Evolutionary conservation across 1,284 basidiomycete genomes (phyloP), one percentile per base, ranked within the genome.

Genomic region (Ganoderma sinense): DNA sequence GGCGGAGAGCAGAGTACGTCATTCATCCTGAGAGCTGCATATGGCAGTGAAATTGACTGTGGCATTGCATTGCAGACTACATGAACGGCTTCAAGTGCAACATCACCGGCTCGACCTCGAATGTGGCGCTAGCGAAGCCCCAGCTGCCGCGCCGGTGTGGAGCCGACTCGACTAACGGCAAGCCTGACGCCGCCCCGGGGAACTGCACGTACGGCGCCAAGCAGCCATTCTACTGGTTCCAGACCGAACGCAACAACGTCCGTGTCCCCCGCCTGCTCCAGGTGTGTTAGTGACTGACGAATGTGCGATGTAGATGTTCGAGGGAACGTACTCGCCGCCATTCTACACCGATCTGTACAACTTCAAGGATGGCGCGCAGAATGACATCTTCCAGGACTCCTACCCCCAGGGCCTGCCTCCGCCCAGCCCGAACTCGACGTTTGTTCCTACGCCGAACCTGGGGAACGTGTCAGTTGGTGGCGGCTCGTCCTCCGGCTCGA

Each of bases 51-150:
- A 51, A 41, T 6, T 39, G 40, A 61, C 26, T 20, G 2, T 8
- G 58, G 13, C 8, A 14, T 39, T 61, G 59, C 11, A 20, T 58
- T 61, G 7, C 39, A 89, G 88, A 87, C 75, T 94, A 91, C 82
- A 92, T 94, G 89, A 91, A 86, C 59, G 89, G 89, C 29, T 94
- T 94, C 85, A 87, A 88, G 72, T 94, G 93, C 83, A 86, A 87
- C 56, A 81, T 94, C 56, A 88, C 88, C 0, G 85, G 85, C 61
- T 82, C 89, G 0, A 85, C 82, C 2, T 88, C 88, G n/a, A 83
- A 75, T 8, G 83, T 86, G 2, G 79, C 85, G 0, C 77, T 92
- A 33, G 88, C 88, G 5, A 82, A 83, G 36, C 81, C 90, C 23
- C 78, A 85, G 67, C 76, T 87, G 11, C 78, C 87, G 39, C 84